Base-by-base conservation (phyloP, 2,329 filamentous ascomycete genomes). In the Dothistroma pini region DNA sequence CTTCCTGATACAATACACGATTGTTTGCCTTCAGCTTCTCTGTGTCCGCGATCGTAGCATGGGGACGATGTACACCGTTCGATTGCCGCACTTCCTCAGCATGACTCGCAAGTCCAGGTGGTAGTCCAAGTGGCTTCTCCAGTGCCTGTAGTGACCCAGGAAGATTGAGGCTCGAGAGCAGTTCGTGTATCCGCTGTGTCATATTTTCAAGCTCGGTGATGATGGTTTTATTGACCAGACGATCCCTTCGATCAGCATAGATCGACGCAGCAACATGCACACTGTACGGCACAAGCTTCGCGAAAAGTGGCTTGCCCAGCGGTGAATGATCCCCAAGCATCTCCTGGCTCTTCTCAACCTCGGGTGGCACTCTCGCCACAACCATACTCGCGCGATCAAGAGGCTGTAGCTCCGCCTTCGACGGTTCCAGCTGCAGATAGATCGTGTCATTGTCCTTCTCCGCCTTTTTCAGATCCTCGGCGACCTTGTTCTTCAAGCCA, bases 401-500 rank as follows among this genome's bases (percentile, higher is more conserved):
- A 2, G 88, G 85, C 74, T 89, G 92, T 50, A 99, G 82, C 71
- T 97, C 93, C 3, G 91, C 86, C 70, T 97, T 97, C 11, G 91
- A 86, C 2, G 93, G 91, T 0, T 97, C 91, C 0, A 89, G 83
- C 56, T 89, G 85, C 2, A 97, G 80, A 73, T 97, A 99, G 16
- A 99, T 97, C 69, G 96, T 82, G 74, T 99, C 93, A 67, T 99
- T 99, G 72, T 99, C 95, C 75, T 91, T 96, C 74, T 97, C 93
- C 0, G 93, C 93, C 52, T 93, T 83, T 76, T 96, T 96, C 66
- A 99, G 72, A 67, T 97, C 92, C 68, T 96, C 93, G 35, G 89
- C 84, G 0, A 96, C 89, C 63, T 89, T 87, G 62, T 82, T 88
- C 78, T 96, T 96, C 60, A 99, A 76, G 0, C 87, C 89, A 58